Percentiles rank a stretch among this genome's conserved stretches.
These are phyloP conservation scores for Mortierella sp. DNA, from an alignment of 371 early-diverging fungal species.

Conservation along the genomic window DNA sequence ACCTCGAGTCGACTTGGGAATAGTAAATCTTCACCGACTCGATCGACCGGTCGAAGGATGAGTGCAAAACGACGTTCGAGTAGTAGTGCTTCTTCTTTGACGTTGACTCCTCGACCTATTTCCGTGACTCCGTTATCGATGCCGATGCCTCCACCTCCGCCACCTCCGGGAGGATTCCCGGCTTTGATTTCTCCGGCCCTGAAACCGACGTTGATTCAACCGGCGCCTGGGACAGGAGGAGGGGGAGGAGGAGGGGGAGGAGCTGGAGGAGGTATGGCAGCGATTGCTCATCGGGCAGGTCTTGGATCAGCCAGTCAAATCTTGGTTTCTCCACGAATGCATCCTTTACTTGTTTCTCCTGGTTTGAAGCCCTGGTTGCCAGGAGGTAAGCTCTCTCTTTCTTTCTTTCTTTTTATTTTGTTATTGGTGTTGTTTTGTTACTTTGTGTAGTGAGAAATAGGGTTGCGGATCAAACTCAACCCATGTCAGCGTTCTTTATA, in stretches of 20 bases:
- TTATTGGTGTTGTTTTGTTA: not conserved
- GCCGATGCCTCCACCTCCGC: conserved; percentile 14
- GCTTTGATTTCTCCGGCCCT: conserved; percentile 41
- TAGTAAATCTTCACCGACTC: not conserved
- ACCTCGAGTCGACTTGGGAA: conserved; percentile 2
- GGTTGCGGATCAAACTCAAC: too few species aligned
- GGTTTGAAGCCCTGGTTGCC: conserved; percentile 58
- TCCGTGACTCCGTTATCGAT: too few species aligned
- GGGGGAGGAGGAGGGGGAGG: too few species aligned
- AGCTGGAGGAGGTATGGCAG: not conserved
- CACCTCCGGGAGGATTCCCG: conserved; percentile 26
- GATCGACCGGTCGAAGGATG: conserved; percentile 10
- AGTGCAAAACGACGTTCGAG: conserved; percentile 1
- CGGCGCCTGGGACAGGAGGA: conserved; percentile 27
- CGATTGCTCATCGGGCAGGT: too few species aligned
- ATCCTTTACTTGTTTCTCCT: conserved; percentile 55
- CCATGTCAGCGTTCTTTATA: too few species aligned
- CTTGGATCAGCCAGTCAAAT: too few species aligned
- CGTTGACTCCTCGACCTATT: not conserved
- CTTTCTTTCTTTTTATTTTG: not conserved
- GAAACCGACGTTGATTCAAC: conserved; percentile 45
- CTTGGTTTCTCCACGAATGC: conserved; percentile 31
- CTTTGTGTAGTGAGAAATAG: too few species aligned
- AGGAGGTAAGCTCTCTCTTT: conserved; percentile 21
- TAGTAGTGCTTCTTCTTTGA: not conserved